Evolutionary conservation across 202 grass and related monocot genomes (phyloP), one percentile per base, ranked within the genome.

Genomic region (Musa balbisiana): DNA sequence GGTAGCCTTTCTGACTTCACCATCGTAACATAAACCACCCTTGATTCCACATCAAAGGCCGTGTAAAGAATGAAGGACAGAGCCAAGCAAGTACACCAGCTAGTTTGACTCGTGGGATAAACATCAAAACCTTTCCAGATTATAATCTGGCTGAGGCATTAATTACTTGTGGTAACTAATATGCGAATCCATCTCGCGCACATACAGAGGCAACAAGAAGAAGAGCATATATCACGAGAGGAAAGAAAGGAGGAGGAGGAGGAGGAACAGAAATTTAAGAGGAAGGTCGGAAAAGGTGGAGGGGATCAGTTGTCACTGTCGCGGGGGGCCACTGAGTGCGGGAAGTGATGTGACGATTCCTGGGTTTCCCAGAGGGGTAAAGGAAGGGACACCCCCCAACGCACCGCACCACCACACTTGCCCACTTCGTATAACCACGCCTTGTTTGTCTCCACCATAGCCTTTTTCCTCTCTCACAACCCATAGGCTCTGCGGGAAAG

Each of bases 291-390:
- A 62, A 62, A 73, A 51, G 58, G 51, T 56, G 11, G 56, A 49
- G 49, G 72, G 79, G 23, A 83, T 87, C 85, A 79, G 62, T 73
- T 70, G 67, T 70, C 67, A 51, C 43, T 70, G 17, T 70, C 67
- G 1, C 8, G 67, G 11, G 29, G 17, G 75, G 83, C 86, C 83
- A 81, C 83, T 70, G 85, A 85, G 82, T 53, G 69, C 66, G 80
- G 73, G 76, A 74, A 80, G 68, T 94, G 91, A 98, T 93, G 94
- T 98, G 94, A 98, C 94, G 81, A 89, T 91, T 89, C 94, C 91
- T 93, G 76, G 82, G 81, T 94, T 92, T 91, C 94, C 88, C 90
- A 89, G 79, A 71, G 67, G 80, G 83, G 91, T 87, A 89, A 98
- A 94, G 87, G 43, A 76, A 79, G 68, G 70, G 81, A 51, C 60